phyloP scores from a whole-genome alignment of 768 basidiomycete species.

The Sarcodon aspratus region DNA sequence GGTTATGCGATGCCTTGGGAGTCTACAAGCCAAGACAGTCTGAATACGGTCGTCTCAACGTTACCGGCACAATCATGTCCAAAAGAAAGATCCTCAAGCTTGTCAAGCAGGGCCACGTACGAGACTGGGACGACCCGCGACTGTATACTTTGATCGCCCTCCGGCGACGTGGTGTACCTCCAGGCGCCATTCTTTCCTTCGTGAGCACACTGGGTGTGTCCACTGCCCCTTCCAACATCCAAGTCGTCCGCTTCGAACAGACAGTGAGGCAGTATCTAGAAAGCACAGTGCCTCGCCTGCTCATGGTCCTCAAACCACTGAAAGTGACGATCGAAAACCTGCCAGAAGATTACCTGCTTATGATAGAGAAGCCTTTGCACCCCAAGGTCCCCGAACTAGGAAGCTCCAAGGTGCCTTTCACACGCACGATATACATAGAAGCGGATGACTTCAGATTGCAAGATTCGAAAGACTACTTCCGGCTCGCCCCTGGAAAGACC shows the following conservation, averaged over 20 bases:
- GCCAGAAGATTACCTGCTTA: conserved; percentile 69
- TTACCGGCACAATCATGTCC: conserved; percentile 93
- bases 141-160: conserved; percentile 95
- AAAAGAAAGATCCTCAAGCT: conserved; percentile 91
- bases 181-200: conserved; percentile 88
- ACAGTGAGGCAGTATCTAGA: conserved; percentile 84
- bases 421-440: conserved; percentile 86
- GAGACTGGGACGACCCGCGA: conserved; percentile 95
- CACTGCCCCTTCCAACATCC: conserved; percentile 71
- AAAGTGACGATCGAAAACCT: conserved; percentile 90
- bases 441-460: conserved; percentile 84
- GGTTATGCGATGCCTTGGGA: conserved; percentile 96
- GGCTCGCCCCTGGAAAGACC: conserved; percentile 93
- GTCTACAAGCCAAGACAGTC: conserved; percentile 97
- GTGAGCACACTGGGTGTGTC: conserved; percentile 94
- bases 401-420: conserved; percentile 71
- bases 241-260: conserved; percentile 85
- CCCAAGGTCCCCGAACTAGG: conserved; percentile 90
- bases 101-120: conserved; percentile 76
- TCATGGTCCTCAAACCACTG: conserved; percentile 86
- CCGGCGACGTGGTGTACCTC: conserved; percentile 92
- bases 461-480: conserved; percentile 93
- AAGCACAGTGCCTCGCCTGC: conserved; percentile 72
- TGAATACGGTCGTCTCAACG: conserved; percentile 86
- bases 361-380: conserved; percentile 87